A percentile compares a stretch with the other conserved stretches of the same genome.
phyloP scores from a whole-genome alignment of 306 rosid genomes.

The Pyrus bretschneideri region DNA sequence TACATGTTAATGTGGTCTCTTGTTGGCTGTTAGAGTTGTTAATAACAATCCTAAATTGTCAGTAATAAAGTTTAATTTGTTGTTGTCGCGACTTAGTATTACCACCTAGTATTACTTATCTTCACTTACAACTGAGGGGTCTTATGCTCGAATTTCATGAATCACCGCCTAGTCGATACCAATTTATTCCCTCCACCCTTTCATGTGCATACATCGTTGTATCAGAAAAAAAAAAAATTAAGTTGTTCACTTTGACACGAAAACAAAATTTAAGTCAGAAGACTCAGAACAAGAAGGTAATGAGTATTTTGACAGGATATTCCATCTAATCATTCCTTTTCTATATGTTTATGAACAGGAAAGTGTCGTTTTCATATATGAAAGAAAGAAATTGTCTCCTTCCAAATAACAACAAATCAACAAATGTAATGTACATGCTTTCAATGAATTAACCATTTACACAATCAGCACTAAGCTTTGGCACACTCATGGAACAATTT shows the following conservation, averaged over 20 bases:
- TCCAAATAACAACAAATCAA: neutral
- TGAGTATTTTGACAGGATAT: neutral
- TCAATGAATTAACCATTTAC: conserved; percentile 19
- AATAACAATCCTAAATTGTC: neutral
- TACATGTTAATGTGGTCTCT: too few relatives aligned
- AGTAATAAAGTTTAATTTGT: neutral
- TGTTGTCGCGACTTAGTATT: neutral
- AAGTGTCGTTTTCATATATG: too few relatives aligned
- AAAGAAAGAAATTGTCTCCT: neutral
- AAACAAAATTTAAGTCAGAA: neutral
- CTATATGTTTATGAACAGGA: neutral
- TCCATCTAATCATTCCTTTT: neutral
- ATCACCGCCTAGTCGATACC: neutral
- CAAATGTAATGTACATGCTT: conserved; percentile 25
- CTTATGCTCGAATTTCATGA: too few relatives aligned
- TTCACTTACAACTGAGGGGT: too few relatives aligned
- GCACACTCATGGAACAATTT: conserved; percentile 19
- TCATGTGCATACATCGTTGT: too few relatives aligned
- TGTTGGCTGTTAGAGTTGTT: too few relatives aligned
- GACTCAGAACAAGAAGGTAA: neutral
- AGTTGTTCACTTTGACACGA: neutral
- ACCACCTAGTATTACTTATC: too few relatives aligned
- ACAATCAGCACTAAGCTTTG: conserved; percentile 6
- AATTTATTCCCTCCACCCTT: neutral
- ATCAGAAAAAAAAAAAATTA: too few relatives aligned